A percentile compares a stretch with the other conserved stretches of the same genome.
Conservation (phyloP, 169 alveolate species). For the Eimeria brunetti region DNA sequence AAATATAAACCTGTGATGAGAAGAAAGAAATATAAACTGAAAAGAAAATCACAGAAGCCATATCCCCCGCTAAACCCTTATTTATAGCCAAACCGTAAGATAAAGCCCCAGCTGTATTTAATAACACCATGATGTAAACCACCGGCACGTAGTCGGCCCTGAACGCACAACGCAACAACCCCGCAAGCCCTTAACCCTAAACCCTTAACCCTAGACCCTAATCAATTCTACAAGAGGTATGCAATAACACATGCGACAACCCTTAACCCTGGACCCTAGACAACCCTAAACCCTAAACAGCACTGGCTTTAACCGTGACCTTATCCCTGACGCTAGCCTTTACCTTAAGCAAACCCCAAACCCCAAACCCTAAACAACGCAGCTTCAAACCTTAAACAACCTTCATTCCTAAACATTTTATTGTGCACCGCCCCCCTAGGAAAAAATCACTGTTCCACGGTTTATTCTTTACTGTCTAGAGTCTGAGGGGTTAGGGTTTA, state of each 20-base stretch:
- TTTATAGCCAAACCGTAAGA: not conserved
- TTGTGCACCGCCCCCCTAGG: no score
- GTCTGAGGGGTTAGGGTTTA: not conserved
- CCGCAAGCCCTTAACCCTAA: not conserved
- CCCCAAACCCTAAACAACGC: no score
- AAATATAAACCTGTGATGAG: slow-evolving; percentile 84
- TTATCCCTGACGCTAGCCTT: no score
- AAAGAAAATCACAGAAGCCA: slow-evolving; percentile 28
- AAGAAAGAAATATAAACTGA: slow-evolving; percentile 81
- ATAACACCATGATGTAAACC: not conserved
- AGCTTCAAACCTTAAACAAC: no score
- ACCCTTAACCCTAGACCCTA: not conserved
- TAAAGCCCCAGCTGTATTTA: not conserved
- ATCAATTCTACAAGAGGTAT: no score
- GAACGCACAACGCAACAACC: no score
- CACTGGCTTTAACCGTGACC: no score
- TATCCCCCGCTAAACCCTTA: not conserved
- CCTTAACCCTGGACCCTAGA: no score
- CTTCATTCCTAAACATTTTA: no score
- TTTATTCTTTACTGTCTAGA: not conserved
- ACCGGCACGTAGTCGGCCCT: slow-evolving; percentile 24
- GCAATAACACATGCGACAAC: no score
- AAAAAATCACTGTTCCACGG: not conserved
- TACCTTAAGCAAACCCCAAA: no score
- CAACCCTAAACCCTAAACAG: no score